These are phyloP conservation scores for Lippia alba DNA, from an alignment of 305 asterid species.

Conservation along the genomic window DNA sequence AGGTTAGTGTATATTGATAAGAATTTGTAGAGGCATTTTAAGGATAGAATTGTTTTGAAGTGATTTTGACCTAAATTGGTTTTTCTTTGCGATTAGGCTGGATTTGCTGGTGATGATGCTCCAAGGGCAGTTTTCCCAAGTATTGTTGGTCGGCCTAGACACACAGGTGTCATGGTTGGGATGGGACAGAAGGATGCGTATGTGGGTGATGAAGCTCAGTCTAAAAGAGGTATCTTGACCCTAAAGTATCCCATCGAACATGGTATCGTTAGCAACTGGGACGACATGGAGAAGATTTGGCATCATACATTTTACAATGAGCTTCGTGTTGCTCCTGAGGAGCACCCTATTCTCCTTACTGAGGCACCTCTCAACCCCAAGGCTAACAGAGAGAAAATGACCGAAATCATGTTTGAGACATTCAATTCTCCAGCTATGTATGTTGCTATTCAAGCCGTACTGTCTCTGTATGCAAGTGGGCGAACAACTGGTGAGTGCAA, in stretches of 20 bases:
- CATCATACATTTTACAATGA: neutral
- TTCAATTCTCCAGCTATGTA: too few species aligned
- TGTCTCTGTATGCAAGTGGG: neutral
- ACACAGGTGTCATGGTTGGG: slow-evolving; percentile 30
- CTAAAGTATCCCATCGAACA: neutral
- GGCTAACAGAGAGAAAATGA: too few species aligned
- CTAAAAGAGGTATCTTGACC: slow-evolving; percentile 11
- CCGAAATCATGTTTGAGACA: too few species aligned
- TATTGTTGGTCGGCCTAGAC: slow-evolving; percentile 25
- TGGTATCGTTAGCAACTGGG: neutral
- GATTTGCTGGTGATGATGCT: slow-evolving; percentile 33
- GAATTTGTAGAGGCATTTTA: neutral
- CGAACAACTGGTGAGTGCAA: neutral
- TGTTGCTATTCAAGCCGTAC: too few species aligned
- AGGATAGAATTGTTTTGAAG: neutral
- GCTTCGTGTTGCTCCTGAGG: too few species aligned
- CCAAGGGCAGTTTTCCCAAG: slow-evolving; percentile 30
- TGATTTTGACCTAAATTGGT: neutral
- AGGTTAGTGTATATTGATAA: neutral
- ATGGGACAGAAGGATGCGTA: slow-evolving; percentile 27
- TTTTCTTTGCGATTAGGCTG: slow-evolving; percentile 5
- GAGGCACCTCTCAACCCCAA: too few species aligned
- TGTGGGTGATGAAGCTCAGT: slow-evolving; percentile 30
- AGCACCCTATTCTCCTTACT: too few species aligned
- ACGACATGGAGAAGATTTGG: neutral